A percentile compares a stretch with the other conserved stretches of the same genome.
Evolutionary conservation across 2,329 filamentous ascomycete species (phyloP).

Genomic region (Septoria linicola): DNA sequence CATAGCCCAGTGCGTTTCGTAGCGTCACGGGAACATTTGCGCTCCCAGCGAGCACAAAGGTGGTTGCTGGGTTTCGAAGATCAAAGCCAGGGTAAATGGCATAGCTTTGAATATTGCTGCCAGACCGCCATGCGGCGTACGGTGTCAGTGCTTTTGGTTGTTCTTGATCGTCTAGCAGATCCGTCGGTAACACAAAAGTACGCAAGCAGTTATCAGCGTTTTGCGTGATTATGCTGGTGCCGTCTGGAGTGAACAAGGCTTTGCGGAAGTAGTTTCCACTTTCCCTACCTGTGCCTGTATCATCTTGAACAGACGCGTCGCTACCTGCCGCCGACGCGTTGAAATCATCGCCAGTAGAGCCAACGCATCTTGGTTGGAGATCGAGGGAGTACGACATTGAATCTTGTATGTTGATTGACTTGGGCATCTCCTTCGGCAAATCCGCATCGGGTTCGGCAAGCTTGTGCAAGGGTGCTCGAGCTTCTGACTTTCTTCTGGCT

Average conservation of each 20-base stretch:
- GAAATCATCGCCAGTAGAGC: conserved; percentile 28
- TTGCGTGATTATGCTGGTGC: conserved; percentile 57
- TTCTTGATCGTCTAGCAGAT: conserved; percentile 46
- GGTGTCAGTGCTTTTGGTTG: conserved; percentile 43
- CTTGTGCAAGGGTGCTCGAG: conserved; percentile 9
- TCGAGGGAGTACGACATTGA: conserved; percentile 4
- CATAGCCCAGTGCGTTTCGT: conserved; percentile 53
- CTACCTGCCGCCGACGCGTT: not conserved
- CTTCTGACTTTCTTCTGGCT: conserved; percentile 12
- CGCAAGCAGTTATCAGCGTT: conserved; percentile 53
- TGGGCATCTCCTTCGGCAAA: conserved; percentile 8
- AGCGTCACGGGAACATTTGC: conserved; percentile 58
- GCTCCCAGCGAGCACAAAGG: conserved; percentile 53
- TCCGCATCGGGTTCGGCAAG: conserved; percentile 3
- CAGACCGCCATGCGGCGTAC: conserved; percentile 51
- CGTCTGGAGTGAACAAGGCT: conserved; percentile 54
- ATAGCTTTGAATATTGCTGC: conserved; percentile 51
- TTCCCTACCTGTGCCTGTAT: not conserved
- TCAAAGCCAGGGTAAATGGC: conserved; percentile 57
- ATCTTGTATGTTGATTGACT: not conserved
- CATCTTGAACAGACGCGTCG: not conserved
- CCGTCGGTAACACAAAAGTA: conserved; percentile 54
- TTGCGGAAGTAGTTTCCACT: conserved; percentile 45
- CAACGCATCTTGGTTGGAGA: conserved; percentile 26
- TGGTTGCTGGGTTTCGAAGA: conserved; percentile 51